Evolutionary conservation across 768 basidiomycete genomes (phyloP).

Genomic region (Boletus reticulatus): DNA sequence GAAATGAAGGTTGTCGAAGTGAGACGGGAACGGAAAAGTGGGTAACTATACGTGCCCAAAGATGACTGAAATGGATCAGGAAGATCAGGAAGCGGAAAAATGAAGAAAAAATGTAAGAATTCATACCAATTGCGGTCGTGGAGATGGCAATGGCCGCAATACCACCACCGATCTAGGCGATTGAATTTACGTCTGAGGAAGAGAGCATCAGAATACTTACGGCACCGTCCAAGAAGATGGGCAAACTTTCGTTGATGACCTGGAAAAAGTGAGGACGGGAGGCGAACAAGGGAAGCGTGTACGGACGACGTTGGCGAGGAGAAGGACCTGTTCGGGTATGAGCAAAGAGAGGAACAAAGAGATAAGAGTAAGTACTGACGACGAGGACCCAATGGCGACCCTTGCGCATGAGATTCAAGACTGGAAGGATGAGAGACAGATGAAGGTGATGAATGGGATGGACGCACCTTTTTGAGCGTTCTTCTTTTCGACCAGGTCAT

Average conservation of each 20-base stretch:
- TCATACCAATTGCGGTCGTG: slow-evolving; percentile 54
- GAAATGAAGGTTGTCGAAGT: not conserved
- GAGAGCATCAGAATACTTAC: slow-evolving; percentile 43
- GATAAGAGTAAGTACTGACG: slow-evolving; percentile 38
- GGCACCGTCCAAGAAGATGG: slow-evolving; percentile 78
- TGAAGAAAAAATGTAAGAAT: not conserved
- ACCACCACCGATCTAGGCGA: slow-evolving; percentile 58
- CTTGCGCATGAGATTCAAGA: slow-evolving; percentile 52
- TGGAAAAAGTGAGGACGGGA: slow-evolving; percentile 24
- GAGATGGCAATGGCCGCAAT: slow-evolving; percentile 76
- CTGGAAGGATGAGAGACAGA: slow-evolving; percentile 30
- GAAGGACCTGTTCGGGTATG: slow-evolving; percentile 56
- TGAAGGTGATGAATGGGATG: not conserved
- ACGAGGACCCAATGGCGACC: slow-evolving; percentile 95
- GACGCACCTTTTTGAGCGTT: slow-evolving; percentile 68
- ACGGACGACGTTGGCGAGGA: slow-evolving; percentile 85
- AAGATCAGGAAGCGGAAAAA: not conserved
- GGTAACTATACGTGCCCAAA: slow-evolving; percentile 59
- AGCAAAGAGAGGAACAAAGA: not conserved
- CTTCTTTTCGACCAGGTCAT: slow-evolving; percentile 59
- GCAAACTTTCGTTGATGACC: slow-evolving; percentile 82
- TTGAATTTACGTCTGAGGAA: slow-evolving; percentile 54
- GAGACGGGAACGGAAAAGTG: not conserved
- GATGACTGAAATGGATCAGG: slow-evolving; percentile 49
- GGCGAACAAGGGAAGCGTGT: not conserved